Evolutionary conservation across 2,329 filamentous ascomycete species (phyloP).

Genomic region (Chalaropsis thielavioides): DNA sequence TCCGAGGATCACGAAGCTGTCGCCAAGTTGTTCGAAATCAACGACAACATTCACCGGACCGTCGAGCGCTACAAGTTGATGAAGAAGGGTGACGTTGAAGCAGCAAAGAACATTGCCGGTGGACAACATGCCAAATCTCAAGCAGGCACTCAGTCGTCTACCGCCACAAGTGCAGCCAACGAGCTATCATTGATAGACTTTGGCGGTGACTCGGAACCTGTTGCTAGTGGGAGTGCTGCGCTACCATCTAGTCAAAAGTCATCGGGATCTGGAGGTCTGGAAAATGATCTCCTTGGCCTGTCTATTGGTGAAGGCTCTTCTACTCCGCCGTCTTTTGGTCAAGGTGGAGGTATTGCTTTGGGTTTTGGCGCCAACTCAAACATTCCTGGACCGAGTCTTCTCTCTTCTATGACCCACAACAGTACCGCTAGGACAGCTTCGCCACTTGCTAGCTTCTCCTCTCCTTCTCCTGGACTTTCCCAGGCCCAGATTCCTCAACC

Average conservation of each 20-base stretch:
- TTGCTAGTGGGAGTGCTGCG: constrained; percentile 31
- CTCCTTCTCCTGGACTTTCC: constrained; percentile 26
- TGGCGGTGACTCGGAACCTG: constrained; percentile 47
- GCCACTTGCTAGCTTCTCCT: constrained; percentile 32
- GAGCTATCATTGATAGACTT: constrained; percentile 93
- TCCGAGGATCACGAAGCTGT: constrained; percentile 94
- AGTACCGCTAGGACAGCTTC: constrained; percentile 38
- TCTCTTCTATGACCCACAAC: constrained; percentile 49
- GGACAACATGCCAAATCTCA: constrained; percentile 40
- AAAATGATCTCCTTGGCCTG: constrained; percentile 81
- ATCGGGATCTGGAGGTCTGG: constrained; percentile 43
- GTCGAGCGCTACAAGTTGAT: constrained; percentile 90
- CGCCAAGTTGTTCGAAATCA: constrained; percentile 88
- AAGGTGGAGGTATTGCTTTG: constrained; percentile 69
- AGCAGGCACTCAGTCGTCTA: constrained; percentile 24
- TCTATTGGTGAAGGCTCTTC: constrained; percentile 49
- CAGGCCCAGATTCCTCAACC: constrained; percentile 20
- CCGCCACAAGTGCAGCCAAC: constrained; percentile 46
- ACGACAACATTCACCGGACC: constrained; percentile 95
- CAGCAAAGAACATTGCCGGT: constrained; percentile 66
- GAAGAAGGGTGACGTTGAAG: constrained; percentile 86
- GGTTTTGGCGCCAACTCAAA: constrained; percentile 59
- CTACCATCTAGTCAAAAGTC: constrained; percentile 31
- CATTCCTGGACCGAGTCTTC: constrained; percentile 48
- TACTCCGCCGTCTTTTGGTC: constrained; percentile 44